Evolutionary conservation across 1,284 basidiomycete genomes (phyloP).

Genomic region (Leccinum subrobustum): DNA sequence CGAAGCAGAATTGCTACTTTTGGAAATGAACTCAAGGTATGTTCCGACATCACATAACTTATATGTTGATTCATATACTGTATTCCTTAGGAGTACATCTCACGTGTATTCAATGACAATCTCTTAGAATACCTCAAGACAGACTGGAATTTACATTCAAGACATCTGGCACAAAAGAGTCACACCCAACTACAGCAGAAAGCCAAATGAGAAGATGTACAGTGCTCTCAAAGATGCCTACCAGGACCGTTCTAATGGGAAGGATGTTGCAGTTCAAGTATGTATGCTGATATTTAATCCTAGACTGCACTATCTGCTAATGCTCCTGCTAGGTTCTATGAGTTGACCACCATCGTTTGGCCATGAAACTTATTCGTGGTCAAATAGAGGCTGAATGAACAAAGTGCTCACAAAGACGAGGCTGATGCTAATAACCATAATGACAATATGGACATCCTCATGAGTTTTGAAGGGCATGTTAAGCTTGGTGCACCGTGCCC

Average conservation of each 20-base stretch:
- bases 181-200: constrained; percentile 33
- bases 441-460: no score
- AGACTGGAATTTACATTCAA: constrained; percentile 33
- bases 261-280: constrained; percentile 23
- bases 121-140: constrained; percentile 13
- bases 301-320: neutral
- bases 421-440: no score
- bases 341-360: no score
- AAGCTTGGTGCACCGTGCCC: no score
- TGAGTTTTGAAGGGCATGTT: no score
- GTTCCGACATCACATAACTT: neutral
- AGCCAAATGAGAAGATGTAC: constrained; percentile 36
- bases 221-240: constrained; percentile 32
- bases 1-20: neutral
- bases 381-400: no score
- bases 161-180: constrained; percentile 38
- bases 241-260: constrained; percentile 30
- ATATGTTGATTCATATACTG: neutral
- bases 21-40: neutral
- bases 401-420: no score
- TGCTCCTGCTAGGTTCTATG: no score
- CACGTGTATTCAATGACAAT: neutral
- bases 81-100: neutral
- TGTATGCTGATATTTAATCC: neutral
- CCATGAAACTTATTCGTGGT: no score